Evolutionary conservation across 768 basidiomycete genomes (phyloP).

Genomic region (Amanita pseudoporphyria): DNA sequence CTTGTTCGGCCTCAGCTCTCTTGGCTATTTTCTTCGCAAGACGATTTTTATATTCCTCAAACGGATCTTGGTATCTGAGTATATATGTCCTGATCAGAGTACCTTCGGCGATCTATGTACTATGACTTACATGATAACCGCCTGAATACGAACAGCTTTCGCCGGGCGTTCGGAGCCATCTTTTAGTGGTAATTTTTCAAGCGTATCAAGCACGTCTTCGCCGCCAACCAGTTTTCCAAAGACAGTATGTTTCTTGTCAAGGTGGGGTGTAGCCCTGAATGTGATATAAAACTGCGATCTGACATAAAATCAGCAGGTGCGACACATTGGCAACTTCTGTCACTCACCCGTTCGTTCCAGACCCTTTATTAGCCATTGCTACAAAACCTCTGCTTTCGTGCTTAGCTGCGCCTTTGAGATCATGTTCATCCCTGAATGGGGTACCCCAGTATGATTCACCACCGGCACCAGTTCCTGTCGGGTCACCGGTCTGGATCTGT

Average conservation of each 20-base stretch:
- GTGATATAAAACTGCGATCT: constrained; percentile 95
- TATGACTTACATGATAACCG: constrained; percentile 69
- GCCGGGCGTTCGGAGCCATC: constrained; percentile 81
- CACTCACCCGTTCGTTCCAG: constrained; percentile 74
- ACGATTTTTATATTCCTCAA: constrained; percentile 83
- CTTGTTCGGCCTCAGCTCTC: constrained; percentile 30
- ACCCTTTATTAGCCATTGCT: constrained; percentile 95
- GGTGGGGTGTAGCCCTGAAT: constrained; percentile 72
- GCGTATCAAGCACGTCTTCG: constrained; percentile 75
- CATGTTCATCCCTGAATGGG: constrained; percentile 92
- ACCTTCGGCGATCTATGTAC: background rate
- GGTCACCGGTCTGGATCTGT: constrained; percentile 97
- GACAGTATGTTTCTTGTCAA: constrained; percentile 92
- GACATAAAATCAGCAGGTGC: constrained; percentile 4
- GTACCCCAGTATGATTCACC: constrained; percentile 93
- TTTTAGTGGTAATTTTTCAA: constrained; percentile 77
- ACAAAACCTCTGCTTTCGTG: constrained; percentile 79
- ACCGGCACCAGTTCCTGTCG: constrained; percentile 90
- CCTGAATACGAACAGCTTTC: constrained; percentile 78
- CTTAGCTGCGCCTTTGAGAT: constrained; percentile 79
- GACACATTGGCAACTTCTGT: background rate
- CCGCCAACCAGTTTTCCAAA: constrained; percentile 97
- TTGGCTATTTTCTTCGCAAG: constrained; percentile 70
- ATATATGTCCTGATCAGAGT: constrained; percentile 2
- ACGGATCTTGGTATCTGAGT: constrained; percentile 84